Evolutionary conservation across 2,329 filamentous ascomycete genomes (phyloP).

Genomic region (Fusarium ambrosium): DNA sequence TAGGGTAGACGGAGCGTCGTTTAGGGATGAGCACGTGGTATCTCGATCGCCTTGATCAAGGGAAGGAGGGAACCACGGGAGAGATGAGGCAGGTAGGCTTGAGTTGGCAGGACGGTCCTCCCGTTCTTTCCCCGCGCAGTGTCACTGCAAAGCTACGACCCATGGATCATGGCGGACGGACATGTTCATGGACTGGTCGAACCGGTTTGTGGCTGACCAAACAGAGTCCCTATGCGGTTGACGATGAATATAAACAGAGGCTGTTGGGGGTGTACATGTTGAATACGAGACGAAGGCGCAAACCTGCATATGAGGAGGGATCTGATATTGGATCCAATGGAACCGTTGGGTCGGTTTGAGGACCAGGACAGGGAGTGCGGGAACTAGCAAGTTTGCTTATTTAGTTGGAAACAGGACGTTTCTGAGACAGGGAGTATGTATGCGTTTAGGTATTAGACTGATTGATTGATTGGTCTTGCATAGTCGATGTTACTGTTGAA

Average conservation of each 20-base stretch:
- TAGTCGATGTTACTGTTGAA: neutral
- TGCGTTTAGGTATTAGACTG: neutral
- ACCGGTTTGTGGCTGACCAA: neutral
- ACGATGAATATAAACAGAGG: neutral
- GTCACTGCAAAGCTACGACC: slow-evolving; percentile 12
- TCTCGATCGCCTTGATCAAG: neutral
- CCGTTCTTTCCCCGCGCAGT: slow-evolving; percentile 7
- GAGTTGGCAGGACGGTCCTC: slow-evolving; percentile 14
- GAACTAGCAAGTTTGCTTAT: neutral
- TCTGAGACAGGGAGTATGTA: neutral
- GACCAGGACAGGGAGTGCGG: neutral
- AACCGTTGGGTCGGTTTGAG: neutral
- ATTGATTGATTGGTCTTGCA: neutral
- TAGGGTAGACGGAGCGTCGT: slow-evolving; percentile 2
- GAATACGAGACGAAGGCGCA: slow-evolving; percentile 29
- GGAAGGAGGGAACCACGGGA: neutral
- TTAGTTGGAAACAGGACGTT: neutral
- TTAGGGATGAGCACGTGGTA: slow-evolving; percentile 10
- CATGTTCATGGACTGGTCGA: neutral
- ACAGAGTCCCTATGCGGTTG: neutral
- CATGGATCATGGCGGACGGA: neutral
- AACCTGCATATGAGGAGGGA: slow-evolving; percentile 25
- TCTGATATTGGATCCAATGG: slow-evolving; percentile 1
- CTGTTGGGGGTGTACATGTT: slow-evolving; percentile 1
- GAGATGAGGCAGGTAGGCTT: neutral